Evolutionary conservation across 2,329 filamentous ascomycete genomes (phyloP), one percentile per base, ranked within the genome.

Genomic region (Trichoderma gracile): DNA sequence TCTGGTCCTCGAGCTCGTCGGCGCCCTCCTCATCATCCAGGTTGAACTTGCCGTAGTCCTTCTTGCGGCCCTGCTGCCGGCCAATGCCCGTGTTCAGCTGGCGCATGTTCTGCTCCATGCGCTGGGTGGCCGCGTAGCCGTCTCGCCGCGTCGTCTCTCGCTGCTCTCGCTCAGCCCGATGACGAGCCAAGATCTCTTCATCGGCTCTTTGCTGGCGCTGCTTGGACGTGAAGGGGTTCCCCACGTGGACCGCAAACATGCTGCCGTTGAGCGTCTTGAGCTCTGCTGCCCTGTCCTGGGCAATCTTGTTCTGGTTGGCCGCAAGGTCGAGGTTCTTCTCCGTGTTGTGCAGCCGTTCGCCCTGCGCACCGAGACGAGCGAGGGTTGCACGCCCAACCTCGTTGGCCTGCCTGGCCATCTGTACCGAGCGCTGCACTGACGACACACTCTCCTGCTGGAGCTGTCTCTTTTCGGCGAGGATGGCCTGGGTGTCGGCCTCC

Each of bases 221-320:
- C 67, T 85, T 86, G 15, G 86, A 86, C 0, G 91, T 95, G 74
- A 97, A 92, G 0, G 89, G 89, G 71, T 92, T 92, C 60, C 82
- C 81, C 27, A 93, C 88, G 72, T 93, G 89, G 23, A 93, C 85
- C 5, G 91, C 90, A 73, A 97, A 97, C 92, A 97, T 96, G 79
- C 89, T 93, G 67, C 89, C 83, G 77, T 97, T 96, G 56, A 96
- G 81, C 1, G 86, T 91, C 79, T 94, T 94, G 43, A 97, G 80
- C 73, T 97, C 92, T 54, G 87, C 86, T 1, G 92, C 89, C 70
- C 91, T 90, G 69, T 93, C 91, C 70, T 93, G 88, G 0, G 91
- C 91, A 65, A 90, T 80, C 65, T 87, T 86, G 70, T 91, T 91
- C 73, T 93, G 88, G 68, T 89, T 89, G n/a, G 85, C 79, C 4